Conservation (phyloP, 371 early-diverging fungal species). For the Rhizopus sp. region DNA sequence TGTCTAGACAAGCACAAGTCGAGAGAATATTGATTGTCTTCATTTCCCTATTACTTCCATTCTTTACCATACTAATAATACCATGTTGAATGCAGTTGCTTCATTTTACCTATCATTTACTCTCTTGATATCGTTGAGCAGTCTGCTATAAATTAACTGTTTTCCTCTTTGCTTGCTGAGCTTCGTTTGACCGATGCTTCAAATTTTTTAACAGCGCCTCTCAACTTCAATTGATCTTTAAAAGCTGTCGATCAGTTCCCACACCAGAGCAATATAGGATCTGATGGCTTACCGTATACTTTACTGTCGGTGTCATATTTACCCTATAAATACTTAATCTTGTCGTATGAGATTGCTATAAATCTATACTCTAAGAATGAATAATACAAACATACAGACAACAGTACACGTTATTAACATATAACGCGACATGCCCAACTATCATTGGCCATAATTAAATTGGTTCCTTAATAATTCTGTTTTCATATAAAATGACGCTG, state of each 20-base stretch:
- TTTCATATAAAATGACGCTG: too few relatives aligned
- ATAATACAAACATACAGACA: too few relatives aligned
- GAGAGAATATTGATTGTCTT: not conserved
- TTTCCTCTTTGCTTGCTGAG: not conserved
- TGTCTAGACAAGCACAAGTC: not conserved
- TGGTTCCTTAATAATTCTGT: too few relatives aligned
- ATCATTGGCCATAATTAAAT: too few relatives aligned
- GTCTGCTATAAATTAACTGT: not conserved
- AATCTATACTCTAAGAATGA: too few relatives aligned
- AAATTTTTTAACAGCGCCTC: not conserved
- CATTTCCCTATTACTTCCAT: not conserved
- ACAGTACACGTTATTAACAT: too few relatives aligned
- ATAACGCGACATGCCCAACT: too few relatives aligned
- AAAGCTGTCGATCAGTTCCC: slow-evolving; percentile 4
- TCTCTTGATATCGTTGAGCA: slow-evolving; percentile 9
- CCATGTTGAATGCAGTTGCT: slow-evolving; percentile 10
- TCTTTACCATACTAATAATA: not conserved
- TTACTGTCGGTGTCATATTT: not conserved
- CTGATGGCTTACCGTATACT: slow-evolving; percentile 31
- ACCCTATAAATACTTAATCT: too few relatives aligned
- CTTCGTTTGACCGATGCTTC: not conserved
- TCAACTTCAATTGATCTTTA: slow-evolving; percentile 2
- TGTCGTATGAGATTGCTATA: too few relatives aligned
- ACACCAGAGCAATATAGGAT: slow-evolving; percentile 14
- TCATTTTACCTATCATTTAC: slow-evolving; percentile 14